A percentile compares a stretch with the other conserved stretches of the same genome.
phyloP scores from a whole-genome alignment of 2,329 filamentous ascomycete species.

The Clarireedia monteithiana region DNA sequence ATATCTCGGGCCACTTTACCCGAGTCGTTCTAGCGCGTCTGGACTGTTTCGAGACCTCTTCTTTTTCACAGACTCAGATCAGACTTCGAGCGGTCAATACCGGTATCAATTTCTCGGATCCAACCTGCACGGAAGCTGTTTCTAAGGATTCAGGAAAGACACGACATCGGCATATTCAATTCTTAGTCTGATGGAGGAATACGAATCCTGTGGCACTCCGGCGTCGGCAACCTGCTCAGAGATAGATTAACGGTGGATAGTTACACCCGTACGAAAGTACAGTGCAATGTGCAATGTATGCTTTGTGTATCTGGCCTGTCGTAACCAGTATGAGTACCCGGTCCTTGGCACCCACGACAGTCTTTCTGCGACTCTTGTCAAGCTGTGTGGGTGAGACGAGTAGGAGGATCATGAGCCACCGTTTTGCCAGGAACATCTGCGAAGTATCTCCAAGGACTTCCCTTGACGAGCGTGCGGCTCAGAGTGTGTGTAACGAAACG shows the following conservation, averaged over 20 bases:
- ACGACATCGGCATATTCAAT: not conserved
- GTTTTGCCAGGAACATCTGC: not conserved
- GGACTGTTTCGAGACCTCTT: too few species aligned
- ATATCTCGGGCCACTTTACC: too few species aligned
- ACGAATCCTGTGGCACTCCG: not conserved
- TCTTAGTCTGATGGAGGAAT: not conserved
- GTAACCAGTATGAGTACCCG: slow-evolving; percentile 8
- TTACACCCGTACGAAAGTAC: slow-evolving; percentile 3
- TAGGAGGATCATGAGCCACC: slow-evolving; percentile 3
- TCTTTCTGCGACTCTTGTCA: not conserved
- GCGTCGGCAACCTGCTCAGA: slow-evolving; percentile 2
- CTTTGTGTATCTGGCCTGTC: not conserved
- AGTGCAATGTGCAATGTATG: not conserved
- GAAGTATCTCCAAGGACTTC: not conserved
- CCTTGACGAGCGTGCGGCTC: slow-evolving; percentile 1
- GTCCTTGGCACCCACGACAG: slow-evolving; percentile 7
- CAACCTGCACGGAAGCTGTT: too few species aligned
- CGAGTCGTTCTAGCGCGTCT: too few species aligned
- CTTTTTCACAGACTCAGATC: too few species aligned
- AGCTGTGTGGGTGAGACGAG: slow-evolving; percentile 1
- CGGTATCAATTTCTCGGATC: too few species aligned
- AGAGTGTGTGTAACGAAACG: not conserved
- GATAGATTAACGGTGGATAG: slow-evolving; percentile 8
- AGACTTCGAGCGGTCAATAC: too few species aligned
- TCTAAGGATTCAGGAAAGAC: too few species aligned